Percentiles rank a stretch among this genome's conserved stretches.
Evolutionary conservation across 169 alveolate species (phyloP).

Genomic region (Besnoitia besnoiti): DNA sequence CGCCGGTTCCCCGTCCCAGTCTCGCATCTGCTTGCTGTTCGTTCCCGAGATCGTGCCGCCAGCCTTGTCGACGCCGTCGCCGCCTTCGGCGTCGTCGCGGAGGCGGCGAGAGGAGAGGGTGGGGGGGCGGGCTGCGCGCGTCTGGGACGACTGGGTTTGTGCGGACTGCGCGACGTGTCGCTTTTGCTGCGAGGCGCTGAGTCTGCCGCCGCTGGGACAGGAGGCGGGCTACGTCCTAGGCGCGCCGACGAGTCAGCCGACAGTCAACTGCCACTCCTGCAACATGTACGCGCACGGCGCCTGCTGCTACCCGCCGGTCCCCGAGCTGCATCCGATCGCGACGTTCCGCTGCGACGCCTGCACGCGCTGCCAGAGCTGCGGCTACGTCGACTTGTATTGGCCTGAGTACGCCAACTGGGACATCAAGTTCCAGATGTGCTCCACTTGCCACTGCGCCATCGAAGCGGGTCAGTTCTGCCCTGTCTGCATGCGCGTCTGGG

Average conservation of each 20-base stretch:
- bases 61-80: background rate
- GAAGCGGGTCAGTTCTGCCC: slow-evolving; percentile 57
- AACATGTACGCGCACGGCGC: slow-evolving; percentile 80
- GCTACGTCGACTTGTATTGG: slow-evolving; percentile 73
- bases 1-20: background rate
- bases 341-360: slow-evolving; percentile 82
- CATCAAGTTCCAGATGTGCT: background rate
- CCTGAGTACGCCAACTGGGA: slow-evolving; percentile 83
- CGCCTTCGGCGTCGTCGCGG: background rate
- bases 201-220: slow-evolving; percentile 17
- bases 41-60: background rate
- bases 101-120: background rate
- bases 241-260: background rate
- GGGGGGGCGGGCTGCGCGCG: background rate
- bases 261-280: slow-evolving; percentile 78
- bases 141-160: slow-evolving; percentile 30
- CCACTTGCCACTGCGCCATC: slow-evolving; percentile 24
- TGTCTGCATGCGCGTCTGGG: slow-evolving; percentile 42
- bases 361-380: slow-evolving; percentile 79
- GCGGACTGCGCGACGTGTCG: slow-evolving; percentile 42
- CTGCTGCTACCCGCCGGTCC: slow-evolving; percentile 79
- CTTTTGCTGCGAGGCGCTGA: background rate
- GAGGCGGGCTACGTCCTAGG: background rate
- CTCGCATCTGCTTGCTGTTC: background rate
- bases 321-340: slow-evolving; percentile 74